Conservation (phyloP, 495 filamentous ascomycete genomes). For the Podospora sp. region DNA sequence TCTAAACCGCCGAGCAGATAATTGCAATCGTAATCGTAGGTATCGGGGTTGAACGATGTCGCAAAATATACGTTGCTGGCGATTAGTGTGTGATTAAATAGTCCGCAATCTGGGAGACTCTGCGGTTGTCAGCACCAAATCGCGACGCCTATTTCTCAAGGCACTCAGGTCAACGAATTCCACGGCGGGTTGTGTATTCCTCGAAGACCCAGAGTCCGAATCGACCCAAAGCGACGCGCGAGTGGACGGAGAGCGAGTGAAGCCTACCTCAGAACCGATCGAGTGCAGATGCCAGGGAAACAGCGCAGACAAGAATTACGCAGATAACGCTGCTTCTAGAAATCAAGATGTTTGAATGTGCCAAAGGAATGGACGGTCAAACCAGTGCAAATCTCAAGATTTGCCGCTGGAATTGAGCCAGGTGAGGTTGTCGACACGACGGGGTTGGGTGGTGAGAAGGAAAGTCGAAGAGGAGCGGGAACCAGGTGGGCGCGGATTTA, state of each 20-base stretch:
- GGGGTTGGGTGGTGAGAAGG: conserved; percentile 26
- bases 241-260: background rate
- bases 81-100: conserved; percentile 34
- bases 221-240: background rate
- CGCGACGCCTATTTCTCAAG: background rate
- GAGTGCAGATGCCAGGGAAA: conserved; percentile 27
- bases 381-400: conserved; percentile 53
- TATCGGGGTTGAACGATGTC: background rate
- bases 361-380: conserved; percentile 58
- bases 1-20: background rate
- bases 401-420: conserved; percentile 53
- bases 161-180: background rate
- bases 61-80: conserved; percentile 16
- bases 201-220: conserved; percentile 1
- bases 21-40: background rate
- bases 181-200: background rate
- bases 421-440: conserved; percentile 32
- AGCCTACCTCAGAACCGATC: conserved; percentile 13
- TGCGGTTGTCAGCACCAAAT: background rate
- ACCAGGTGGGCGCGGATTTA: conserved; percentile 10
- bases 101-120: conserved; percentile 24
- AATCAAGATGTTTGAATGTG: conserved; percentile 27
- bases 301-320: conserved; percentile 27
- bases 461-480: conserved; percentile 24
- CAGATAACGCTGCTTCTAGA: conserved; percentile 31